phyloP scores from a whole-genome alignment of 192 early-diverging fungal species.

The Mortierella antarctica region DNA sequence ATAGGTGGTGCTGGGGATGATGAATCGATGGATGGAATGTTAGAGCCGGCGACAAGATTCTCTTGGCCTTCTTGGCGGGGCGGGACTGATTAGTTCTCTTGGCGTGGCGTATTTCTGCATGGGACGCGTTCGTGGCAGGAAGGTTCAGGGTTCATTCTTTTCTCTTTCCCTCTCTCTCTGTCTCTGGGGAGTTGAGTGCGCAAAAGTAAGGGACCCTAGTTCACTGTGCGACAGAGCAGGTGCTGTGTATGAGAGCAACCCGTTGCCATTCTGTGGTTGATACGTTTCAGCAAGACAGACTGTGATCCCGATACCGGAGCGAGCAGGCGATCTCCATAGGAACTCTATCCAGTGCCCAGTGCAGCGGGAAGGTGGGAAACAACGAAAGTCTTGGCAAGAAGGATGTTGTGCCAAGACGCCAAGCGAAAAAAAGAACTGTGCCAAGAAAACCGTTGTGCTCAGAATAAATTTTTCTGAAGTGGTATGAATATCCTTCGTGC shows the following conservation, averaged over 20 bases:
- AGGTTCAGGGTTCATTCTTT: background rate
- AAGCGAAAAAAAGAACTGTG: conserved; percentile 3
- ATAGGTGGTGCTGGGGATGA: too few relatives aligned
- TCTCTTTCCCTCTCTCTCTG: background rate
- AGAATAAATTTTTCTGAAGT: background rate
- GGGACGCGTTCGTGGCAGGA: background rate
- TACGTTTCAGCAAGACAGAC: too few relatives aligned
- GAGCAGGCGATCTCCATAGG: too few relatives aligned
- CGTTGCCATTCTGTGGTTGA: too few relatives aligned
- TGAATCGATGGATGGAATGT: background rate
- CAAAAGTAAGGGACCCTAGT: background rate
- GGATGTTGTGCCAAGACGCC: background rate
- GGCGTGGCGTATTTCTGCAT: conserved; percentile 3
- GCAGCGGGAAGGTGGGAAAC: background rate
- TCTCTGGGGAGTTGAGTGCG: background rate
- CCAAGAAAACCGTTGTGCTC: conserved; percentile 11
- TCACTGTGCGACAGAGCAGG: too few relatives aligned
- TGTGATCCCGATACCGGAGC: too few relatives aligned
- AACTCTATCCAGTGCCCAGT: background rate
- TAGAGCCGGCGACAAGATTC: background rate
- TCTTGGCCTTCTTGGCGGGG: conserved; percentile 7
- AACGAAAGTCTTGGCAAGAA: conserved; percentile 1
- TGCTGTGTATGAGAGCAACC: too few relatives aligned
- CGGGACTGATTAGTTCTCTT: conserved; percentile 3
- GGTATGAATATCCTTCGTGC: too few relatives aligned